Percentiles rank a stretch among this genome's conserved stretches.
These are phyloP conservation scores for Fusarium verrucosum DNA, from an alignment of 2,329 filamentous ascomycete genomes.

Conservation along the genomic window DNA sequence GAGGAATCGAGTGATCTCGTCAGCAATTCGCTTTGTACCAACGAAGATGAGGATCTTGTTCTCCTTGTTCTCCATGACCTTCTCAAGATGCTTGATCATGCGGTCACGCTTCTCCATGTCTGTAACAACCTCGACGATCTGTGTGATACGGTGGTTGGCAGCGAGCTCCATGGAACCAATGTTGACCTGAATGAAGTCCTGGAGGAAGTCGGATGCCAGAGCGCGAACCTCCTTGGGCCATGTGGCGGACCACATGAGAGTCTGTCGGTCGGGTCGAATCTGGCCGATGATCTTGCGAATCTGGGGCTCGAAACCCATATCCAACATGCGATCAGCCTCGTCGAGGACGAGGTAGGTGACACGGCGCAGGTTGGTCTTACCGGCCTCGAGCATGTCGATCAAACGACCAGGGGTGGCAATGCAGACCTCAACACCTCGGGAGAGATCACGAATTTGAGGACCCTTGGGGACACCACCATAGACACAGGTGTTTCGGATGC, in stretches of 20 bases:
- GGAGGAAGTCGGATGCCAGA: constrained; percentile 88
- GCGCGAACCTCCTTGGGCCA: constrained; percentile 99
- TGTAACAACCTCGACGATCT: constrained; percentile 94
- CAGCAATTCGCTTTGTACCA: constrained; percentile 91
- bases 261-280: constrained; percentile 97
- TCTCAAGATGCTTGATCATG: constrained; percentile 98
- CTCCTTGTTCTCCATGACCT: constrained; percentile 94
- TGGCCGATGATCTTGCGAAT: constrained; percentile 98
- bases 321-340: constrained; percentile 98
- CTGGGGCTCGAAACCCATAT: constrained; percentile 99
- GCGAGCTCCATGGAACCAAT: constrained; percentile 95
- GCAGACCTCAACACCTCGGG: constrained; percentile 95
- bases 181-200: constrained; percentile 98
- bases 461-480: constrained; percentile 99
- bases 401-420: constrained; percentile 97
- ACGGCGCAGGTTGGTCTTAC: constrained; percentile 96
- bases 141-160: constrained; percentile 97
- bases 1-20: constrained; percentile 96
- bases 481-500: constrained; percentile 98
- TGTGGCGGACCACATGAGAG: constrained; percentile 99
- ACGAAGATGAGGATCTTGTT: constrained; percentile 98
- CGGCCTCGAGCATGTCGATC: constrained; percentile 98
- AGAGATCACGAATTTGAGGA: constrained; percentile 93
- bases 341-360: constrained; percentile 98
- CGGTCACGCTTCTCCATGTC: constrained; percentile 98